Conservation (phyloP, 805 yeast species). For the Wickerhamiella occidentalis region DNA sequence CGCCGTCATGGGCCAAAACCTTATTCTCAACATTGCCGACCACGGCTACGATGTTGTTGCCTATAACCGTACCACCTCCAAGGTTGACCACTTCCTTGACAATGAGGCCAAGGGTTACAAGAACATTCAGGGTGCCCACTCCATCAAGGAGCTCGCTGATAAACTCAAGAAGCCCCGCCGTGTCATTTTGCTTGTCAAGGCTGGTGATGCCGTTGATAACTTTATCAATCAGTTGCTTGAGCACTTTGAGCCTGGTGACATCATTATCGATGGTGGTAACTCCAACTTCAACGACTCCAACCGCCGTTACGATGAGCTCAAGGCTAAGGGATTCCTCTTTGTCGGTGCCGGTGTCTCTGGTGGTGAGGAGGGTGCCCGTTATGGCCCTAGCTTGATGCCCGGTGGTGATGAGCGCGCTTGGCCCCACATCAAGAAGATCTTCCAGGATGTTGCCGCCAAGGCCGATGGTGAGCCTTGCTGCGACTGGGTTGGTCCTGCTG, state of each 20-base stretch:
- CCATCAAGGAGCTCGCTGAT: constrained; percentile 74
- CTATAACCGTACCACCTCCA: constrained; percentile 92
- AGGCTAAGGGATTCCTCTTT: constrained; percentile 73
- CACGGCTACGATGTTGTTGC: constrained; percentile 97
- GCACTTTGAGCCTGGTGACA: constrained; percentile 88
- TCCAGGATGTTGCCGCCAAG: constrained; percentile 94
- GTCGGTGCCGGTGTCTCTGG: constrained; percentile 99
- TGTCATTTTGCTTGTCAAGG: constrained; percentile 86
- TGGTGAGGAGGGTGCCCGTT: constrained; percentile 99
- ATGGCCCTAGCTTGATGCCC: constrained; percentile 98
- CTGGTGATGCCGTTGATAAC: constrained; percentile 88
- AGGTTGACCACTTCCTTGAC: constrained; percentile 85
- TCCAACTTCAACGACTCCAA: constrained; percentile 97
- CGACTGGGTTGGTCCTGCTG: constrained; percentile 99
- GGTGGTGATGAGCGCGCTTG: constrained; percentile 98
- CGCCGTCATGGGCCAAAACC: constrained; percentile 98
- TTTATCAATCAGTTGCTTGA: constrained; percentile 84
- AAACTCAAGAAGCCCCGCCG: constrained; percentile 96
- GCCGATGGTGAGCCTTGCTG: constrained; percentile 98
- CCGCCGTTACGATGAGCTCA: constrained; percentile 88
- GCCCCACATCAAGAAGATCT: constrained; percentile 95
- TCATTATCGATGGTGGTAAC: constrained; percentile 99
- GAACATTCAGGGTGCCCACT: constrained; percentile 89
- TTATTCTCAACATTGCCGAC: constrained; percentile 95
- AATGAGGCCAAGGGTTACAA: constrained; percentile 87